Percentiles rank a stretch among this genome's conserved stretches.
Conservation (phyloP, 2,329 filamentous ascomycete genomes). For the Alternaria tenuissima region DNA sequence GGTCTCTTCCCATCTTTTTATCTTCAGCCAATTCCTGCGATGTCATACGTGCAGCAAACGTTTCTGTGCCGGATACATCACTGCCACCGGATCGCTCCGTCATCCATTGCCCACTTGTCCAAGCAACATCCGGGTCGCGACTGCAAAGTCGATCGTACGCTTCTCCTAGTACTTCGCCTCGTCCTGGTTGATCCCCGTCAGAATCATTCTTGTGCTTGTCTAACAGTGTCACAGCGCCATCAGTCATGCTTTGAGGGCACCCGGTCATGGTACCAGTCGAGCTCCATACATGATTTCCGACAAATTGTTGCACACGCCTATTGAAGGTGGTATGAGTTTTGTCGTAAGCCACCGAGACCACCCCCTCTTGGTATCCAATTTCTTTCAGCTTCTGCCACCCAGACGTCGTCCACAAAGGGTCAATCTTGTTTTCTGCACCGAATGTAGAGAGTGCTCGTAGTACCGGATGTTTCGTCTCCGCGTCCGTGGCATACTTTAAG, state of each 20-base stretch:
- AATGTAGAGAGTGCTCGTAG: constrained; percentile 69
- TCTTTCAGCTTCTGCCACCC: constrained; percentile 72
- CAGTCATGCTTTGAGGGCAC: constrained; percentile 73
- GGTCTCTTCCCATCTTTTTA: constrained; percentile 29
- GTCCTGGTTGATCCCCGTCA: constrained; percentile 39
- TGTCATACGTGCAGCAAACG: constrained; percentile 56
- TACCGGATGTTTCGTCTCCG: constrained; percentile 71
- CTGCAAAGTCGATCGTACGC: constrained; percentile 64
- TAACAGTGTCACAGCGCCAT: constrained; percentile 60
- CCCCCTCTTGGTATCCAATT: constrained; percentile 66
- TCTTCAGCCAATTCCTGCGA: constrained; percentile 33
- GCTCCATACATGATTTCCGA: constrained; percentile 66
- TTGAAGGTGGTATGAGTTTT: constrained; percentile 60
- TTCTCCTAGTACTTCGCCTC: constrained; percentile 58
- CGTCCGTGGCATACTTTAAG: constrained; percentile 61
- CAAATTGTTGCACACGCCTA: constrained; percentile 67
- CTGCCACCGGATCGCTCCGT: constrained; percentile 74
- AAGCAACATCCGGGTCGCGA: constrained; percentile 61
- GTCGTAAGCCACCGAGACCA: constrained; percentile 69
- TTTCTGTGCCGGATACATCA: constrained; percentile 74
- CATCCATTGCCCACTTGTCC: constrained; percentile 83
- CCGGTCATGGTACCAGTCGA: constrained; percentile 67
- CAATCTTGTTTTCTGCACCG: constrained; percentile 60
- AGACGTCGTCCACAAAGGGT: constrained; percentile 68
- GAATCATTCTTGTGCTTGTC: constrained; percentile 26